A percentile compares a stretch with the other conserved stretches of the same genome.
Evolutionary conservation across 1,139 yeast genomes (phyloP).

Genomic region (Debaryomycetaceae sp.): DNA sequence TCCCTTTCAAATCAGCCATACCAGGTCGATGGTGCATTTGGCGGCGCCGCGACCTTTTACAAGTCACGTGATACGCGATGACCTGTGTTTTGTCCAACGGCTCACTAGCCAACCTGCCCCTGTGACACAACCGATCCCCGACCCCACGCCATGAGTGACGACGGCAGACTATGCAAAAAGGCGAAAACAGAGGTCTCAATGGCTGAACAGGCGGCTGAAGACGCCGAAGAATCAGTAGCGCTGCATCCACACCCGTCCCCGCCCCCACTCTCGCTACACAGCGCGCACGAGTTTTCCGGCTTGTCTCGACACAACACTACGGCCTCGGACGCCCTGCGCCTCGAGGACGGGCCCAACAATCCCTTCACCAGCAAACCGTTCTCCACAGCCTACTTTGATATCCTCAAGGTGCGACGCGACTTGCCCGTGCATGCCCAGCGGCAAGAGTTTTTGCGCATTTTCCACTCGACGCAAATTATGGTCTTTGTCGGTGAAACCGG

Average conservation of each 20-base stretch:
- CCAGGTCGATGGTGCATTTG: too few species aligned
- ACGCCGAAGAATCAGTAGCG: slow-evolving; percentile 36
- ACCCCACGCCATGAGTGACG: slow-evolving; percentile 7
- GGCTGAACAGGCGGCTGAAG: slow-evolving; percentile 46
- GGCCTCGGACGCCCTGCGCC: slow-evolving; percentile 51
- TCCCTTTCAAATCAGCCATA: too few species aligned
- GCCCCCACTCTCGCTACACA: slow-evolving; percentile 17
- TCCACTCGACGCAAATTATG: slow-evolving; percentile 86
- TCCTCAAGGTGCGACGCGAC: slow-evolving; percentile 67
- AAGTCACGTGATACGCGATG: too few species aligned
- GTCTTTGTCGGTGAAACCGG: slow-evolving; percentile 99
- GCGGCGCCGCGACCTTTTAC: too few species aligned
- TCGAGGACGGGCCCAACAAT: slow-evolving; percentile 57
- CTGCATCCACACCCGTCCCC: slow-evolving; percentile 23
- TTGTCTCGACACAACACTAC: slow-evolving; percentile 60
- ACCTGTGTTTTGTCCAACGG: too few species aligned
- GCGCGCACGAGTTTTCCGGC: slow-evolving; percentile 47
- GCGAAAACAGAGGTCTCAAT: slow-evolving; percentile 32
- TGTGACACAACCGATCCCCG: too few species aligned
- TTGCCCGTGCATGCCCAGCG: slow-evolving; percentile 93
- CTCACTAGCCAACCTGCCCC: too few species aligned
- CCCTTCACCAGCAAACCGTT: slow-evolving; percentile 69
- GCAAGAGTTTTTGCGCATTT: slow-evolving; percentile 71
- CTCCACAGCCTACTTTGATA: slow-evolving; percentile 59
- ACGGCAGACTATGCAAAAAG: slow-evolving; percentile 27